phyloP scores from a whole-genome alignment of 495 filamentous ascomycete species.

The Aspergillus kassunensis region DNA sequence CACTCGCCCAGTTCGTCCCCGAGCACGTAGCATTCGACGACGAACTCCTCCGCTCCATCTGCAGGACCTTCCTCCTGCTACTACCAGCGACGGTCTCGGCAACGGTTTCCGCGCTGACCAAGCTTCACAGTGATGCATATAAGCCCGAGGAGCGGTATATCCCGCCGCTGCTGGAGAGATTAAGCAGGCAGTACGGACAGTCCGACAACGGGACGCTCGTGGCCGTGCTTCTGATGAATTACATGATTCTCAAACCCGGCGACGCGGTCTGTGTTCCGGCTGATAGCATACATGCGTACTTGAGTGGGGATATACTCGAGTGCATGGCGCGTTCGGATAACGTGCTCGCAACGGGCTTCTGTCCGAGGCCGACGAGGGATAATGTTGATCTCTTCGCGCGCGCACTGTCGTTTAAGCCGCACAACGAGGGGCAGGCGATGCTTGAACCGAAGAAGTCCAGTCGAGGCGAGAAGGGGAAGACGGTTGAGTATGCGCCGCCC shows the following conservation, averaged over 20 bases:
- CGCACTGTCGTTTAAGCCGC: conserved; percentile 59
- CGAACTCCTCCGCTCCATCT: conserved; percentile 56
- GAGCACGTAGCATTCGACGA: conserved; percentile 50
- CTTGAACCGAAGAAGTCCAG: conserved; percentile 45
- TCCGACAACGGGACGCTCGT: conserved; percentile 57
- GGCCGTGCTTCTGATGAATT: conserved; percentile 69
- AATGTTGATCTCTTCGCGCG: conserved; percentile 58
- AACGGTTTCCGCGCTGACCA: no score
- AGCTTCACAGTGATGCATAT: conserved; percentile 45
- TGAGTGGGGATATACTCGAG: conserved; percentile 76
- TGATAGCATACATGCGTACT: conserved; percentile 75
- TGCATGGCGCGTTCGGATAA: conserved; percentile 84
- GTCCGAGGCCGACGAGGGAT: conserved; percentile 59
- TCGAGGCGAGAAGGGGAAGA: conserved; percentile 55
- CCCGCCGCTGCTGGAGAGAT: conserved; percentile 57
- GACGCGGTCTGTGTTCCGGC: conserved; percentile 72
- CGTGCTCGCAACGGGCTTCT: conserved; percentile 73
- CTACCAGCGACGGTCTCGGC: conserved; percentile 46
- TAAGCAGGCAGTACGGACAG: conserved; percentile 59
- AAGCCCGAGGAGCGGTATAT: conserved; percentile 51
- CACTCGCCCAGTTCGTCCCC: conserved; percentile 52
- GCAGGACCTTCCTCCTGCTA: conserved; percentile 52
- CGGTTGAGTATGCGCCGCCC: conserved; percentile 60
- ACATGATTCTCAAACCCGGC: conserved; percentile 58
- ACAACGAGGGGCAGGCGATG: conserved; percentile 49